Conservation (phyloP, 768 basidiomycete genomes). For the Xerocomus brunneocitrinus region DNA sequence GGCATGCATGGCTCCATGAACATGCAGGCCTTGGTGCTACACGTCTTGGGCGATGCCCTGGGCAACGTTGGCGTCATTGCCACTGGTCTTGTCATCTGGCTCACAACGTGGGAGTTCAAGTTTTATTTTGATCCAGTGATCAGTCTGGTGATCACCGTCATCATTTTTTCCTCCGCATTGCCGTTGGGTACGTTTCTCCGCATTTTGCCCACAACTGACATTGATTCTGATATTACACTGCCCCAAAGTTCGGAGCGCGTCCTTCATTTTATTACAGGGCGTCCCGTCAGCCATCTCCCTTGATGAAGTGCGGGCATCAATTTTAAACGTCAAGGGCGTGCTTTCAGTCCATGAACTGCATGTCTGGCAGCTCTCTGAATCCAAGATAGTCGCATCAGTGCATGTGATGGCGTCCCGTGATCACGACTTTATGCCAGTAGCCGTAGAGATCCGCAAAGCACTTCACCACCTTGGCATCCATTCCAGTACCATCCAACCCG, state of each 20-base stretch:
- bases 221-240: slow-evolving; percentile 10
- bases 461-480: slow-evolving; percentile 93
- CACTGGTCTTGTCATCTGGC: slow-evolving; percentile 93
- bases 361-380: slow-evolving; percentile 96
- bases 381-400: slow-evolving; percentile 91
- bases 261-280: slow-evolving; percentile 92
- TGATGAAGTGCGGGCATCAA: slow-evolving; percentile 81
- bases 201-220: background rate
- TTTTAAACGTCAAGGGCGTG: slow-evolving; percentile 79
- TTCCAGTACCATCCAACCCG: slow-evolving; percentile 91
- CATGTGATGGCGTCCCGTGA: slow-evolving; percentile 83
- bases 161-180: slow-evolving; percentile 94
- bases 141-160: slow-evolving; percentile 88
- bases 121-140: slow-evolving; percentile 93
- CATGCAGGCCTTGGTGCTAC: slow-evolving; percentile 92
- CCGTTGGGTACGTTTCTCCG: slow-evolving; percentile 62
- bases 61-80: slow-evolving; percentile 98
- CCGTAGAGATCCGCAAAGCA: slow-evolving; percentile 74
- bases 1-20: slow-evolving; percentile 81
- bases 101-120: slow-evolving; percentile 77
- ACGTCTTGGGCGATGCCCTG: slow-evolving; percentile 94
- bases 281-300: slow-evolving; percentile 87
- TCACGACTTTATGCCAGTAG: slow-evolving; percentile 89
- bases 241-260: slow-evolving; percentile 72
- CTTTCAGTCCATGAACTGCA: slow-evolving; percentile 87